Base-by-base conservation (phyloP, 768 basidiomycete genomes). In the Russula olivacea region DNA sequence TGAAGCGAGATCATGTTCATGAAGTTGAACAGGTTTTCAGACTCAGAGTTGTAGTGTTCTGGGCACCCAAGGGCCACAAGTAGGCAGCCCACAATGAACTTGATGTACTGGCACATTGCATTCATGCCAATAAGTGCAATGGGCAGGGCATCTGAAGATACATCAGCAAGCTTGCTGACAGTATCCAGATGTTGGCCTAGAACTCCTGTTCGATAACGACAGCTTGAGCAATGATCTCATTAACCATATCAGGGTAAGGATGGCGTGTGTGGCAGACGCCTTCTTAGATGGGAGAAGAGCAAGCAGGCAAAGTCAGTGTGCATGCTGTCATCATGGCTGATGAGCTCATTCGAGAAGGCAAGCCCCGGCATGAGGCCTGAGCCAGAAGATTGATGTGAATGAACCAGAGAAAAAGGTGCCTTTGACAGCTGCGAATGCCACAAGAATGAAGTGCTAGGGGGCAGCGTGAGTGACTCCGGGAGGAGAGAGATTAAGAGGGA, bases 351-450 rank as follows among this genome's bases (percentile, higher is more conserved):
- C 17, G 93, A 96, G 75, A 95, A 97, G 0, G 95, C 94, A 30
- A 98, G 78, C 23, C 95, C 95, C 32, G 94, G 93, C 93, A 97
- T 94, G n/a, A 98, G 80, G 8, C 95, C 95, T 97, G 65, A 98
- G 71, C 94, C 95, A 97, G 75, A 97, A 97, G 68, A 98, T 93
- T 47, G 91, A 83, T 0, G 95, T 91, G 68, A 95, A 95, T 1
- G 89, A 91, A 5, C 91, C 93, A 0, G 92, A 94, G 76, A 98
- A 98, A 79, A 98, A 98, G 59, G 97, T 91, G 36, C 95, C 94
- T 72, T 98, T 94, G 19, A 98, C 93, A 1, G 93, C 93, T 8
- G 95, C 93, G 70, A 98, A 97, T 2, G 94, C 94, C 51, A 98
- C 81, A 3, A 98, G 78, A n/a, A n/a, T n/a, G n/a, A n/a, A n/a